Evolutionary conservation across 73 alveolate genomes (phyloP).

Genomic region (Paramecium tetraurelia): DNA sequence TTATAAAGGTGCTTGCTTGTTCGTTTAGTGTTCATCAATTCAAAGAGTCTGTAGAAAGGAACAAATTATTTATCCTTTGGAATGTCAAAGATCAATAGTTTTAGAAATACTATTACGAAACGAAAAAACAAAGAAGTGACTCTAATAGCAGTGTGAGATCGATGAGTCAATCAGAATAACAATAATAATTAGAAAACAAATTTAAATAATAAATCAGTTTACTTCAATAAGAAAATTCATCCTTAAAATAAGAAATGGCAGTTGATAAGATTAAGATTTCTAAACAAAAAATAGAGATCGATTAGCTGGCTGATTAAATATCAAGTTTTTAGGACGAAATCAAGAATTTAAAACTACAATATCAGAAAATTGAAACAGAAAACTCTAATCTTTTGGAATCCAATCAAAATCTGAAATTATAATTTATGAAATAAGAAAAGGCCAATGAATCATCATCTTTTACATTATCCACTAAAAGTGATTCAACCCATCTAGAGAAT

Average conservation of each 20-base stretch:
- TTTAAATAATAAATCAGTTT: background rate
- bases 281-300: background rate
- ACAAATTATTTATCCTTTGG: background rate
- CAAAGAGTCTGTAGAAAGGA: background rate
- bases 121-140: background rate
- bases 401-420: background rate
- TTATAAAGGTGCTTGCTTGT: background rate
- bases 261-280: background rate
- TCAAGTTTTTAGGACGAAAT: background rate
- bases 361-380: background rate
- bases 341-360: background rate
- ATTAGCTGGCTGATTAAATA: background rate
- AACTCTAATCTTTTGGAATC: background rate
- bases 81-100: background rate
- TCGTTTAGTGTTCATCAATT: background rate
- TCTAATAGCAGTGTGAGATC: background rate
- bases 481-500: background rate
- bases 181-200: background rate
- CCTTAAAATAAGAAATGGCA: background rate
- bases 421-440: background rate
- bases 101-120: background rate
- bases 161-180: background rate
- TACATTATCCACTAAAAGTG: background rate
- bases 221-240: background rate
- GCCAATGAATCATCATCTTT: constrained; percentile 1